These are phyloP conservation scores for Beauveria varroae DNA, from an alignment of 2,329 filamentous ascomycete species.

Conservation along the genomic window DNA sequence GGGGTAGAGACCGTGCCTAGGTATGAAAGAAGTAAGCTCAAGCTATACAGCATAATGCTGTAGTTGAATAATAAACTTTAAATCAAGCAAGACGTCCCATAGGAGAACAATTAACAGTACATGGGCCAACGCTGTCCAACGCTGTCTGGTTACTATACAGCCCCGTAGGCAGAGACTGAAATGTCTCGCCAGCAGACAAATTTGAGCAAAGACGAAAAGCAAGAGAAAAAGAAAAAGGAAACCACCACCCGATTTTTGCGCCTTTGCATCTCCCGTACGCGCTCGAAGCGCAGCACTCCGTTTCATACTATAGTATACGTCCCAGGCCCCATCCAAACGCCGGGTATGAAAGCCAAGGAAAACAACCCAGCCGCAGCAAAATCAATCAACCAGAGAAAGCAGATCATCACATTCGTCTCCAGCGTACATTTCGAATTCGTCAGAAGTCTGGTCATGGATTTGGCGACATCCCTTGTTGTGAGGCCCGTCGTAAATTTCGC, in stretches of 20 bases:
- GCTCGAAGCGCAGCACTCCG: background rate
- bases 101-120: background rate
- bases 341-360: background rate
- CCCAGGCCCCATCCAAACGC: background rate
- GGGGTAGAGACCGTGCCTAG: no score
- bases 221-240: background rate
- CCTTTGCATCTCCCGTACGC: background rate
- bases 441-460: background rate
- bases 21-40: background rate
- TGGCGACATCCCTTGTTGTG: background rate
- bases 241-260: background rate
- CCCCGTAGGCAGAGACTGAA: background rate
- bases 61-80: background rate
- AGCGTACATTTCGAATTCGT: background rate
- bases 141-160: conserved; percentile 1
- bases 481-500: conserved; percentile 36
- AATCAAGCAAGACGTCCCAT: background rate
- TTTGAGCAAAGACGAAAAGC: background rate
- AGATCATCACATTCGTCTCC: background rate
- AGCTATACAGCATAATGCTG: background rate
- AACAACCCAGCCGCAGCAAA: background rate
- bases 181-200: background rate
- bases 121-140: background rate
- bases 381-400: background rate
- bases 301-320: background rate